Base-by-base conservation (phyloP, 2,329 filamentous ascomycete species). In the Ophiocordyceps camponoti-leonardi region DNA sequence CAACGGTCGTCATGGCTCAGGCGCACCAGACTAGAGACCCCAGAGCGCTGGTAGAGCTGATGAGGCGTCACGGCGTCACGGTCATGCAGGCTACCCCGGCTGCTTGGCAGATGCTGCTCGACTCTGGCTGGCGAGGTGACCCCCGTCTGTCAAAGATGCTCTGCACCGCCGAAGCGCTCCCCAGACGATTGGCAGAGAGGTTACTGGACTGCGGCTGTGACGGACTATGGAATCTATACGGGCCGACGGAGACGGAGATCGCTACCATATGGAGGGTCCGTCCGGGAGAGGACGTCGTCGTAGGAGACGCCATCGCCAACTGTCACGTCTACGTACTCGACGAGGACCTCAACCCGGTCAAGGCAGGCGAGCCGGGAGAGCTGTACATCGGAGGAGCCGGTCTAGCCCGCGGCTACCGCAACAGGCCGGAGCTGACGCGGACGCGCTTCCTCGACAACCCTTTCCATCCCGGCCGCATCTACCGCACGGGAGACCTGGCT, bases 311-410 rank as follows among this genome's bases (percentile, higher is more conserved):
- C 1, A 41, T 53, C n/a, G 47, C 48, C 5, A 61, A 61, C 47
- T 51, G 56, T 0, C 54, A 61, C 1, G 49, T 66, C 1, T 68
- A 68, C 47, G 57, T 72, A 2, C 54, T 71, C 3, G 62, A 67
- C 46, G 45, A 51, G 5, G 42, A 55, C 1, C 47, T 54, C 41
- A 47, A 60, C 18, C 56, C 61, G 1, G 56, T 67, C 5, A 64
- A 68, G 0, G 43, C 57, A 6, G 68, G 68, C 0, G 48, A 60
- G 18, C 20, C 48, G 12, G 60, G 59, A 7, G 58, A 62, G 49
- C 49, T 62, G 35, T 61, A 52, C 40, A 54, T 61, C 31, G 59
- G 57, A 30, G 60, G 58, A 2, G 51, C 50, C 4, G 54, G 59
- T 6, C 49, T 60, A 23, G 56, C 54, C 1, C 49, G 45, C 33